phyloP scores from a whole-genome alignment of 352 stramenopile genomes.

The Phytophthora sp. region DNA sequence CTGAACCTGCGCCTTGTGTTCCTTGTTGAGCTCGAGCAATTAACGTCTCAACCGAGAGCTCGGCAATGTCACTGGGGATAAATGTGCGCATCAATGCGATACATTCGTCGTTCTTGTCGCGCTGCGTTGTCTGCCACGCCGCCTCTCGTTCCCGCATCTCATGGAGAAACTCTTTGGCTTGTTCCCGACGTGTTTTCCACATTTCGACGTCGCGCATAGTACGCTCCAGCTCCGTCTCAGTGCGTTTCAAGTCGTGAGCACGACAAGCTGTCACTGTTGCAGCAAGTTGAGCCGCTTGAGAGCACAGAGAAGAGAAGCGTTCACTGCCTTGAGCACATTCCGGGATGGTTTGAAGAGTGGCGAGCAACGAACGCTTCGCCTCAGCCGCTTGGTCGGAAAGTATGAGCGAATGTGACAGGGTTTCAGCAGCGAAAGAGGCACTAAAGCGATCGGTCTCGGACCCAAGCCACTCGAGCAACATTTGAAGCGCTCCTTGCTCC shows the following conservation, averaged over 20 bases:
- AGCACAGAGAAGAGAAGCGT: slow-evolving; percentile 49
- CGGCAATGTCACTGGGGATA: slow-evolving; percentile 62
- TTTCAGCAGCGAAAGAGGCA: slow-evolving; percentile 29
- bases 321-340: slow-evolving; percentile 60
- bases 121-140: slow-evolving; percentile 50
- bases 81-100: slow-evolving; percentile 52
- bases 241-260: slow-evolving; percentile 54
- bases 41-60: slow-evolving; percentile 60
- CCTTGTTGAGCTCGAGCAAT: slow-evolving; percentile 46
- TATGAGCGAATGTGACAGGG: slow-evolving; percentile 13
- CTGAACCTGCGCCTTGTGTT: slow-evolving; percentile 6
- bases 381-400: slow-evolving; percentile 27
- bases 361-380: slow-evolving; percentile 28
- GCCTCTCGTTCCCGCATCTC: slow-evolving; percentile 62
- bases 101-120: slow-evolving; percentile 45
- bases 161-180: slow-evolving; percentile 58
- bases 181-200: slow-evolving; percentile 64
- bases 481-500: slow-evolving; percentile 53
- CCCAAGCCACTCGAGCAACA: slow-evolving; percentile 51
- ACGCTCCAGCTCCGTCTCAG: slow-evolving; percentile 61
- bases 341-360: slow-evolving; percentile 38
- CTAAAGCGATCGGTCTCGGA: slow-evolving; percentile 56
- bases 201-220: slow-evolving; percentile 68
- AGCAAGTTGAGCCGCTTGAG: slow-evolving; percentile 49
- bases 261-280: slow-evolving; percentile 56